phyloP scores from a whole-genome alignment of 2,329 filamentous ascomycete species.

The Penicillium decumbens region DNA sequence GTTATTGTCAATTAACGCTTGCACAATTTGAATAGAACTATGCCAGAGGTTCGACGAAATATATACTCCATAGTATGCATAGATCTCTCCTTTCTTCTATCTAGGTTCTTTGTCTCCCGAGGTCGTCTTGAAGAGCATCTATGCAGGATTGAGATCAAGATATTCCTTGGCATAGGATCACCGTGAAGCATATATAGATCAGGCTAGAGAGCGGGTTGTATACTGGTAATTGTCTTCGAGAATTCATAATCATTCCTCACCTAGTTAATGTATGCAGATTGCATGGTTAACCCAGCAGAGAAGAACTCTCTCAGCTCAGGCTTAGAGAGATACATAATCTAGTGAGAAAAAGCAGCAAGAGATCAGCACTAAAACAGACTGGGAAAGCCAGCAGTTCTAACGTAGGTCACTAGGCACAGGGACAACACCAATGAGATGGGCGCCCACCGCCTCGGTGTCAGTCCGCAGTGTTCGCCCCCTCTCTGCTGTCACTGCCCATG shows the following conservation, averaged over 20 bases:
- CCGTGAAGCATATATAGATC: too few relatives aligned
- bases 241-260: too few relatives aligned
- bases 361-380: not conserved
- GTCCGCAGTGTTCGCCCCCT: conserved; percentile 7
- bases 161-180: too few relatives aligned
- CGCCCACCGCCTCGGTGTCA: conserved; percentile 2
- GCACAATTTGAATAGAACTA: not conserved
- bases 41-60: not conserved
- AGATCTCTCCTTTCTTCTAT: not conserved
- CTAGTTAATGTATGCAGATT: too few relatives aligned
- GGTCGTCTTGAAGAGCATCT: not conserved
- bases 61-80: not conserved
- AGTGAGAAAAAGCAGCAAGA: not conserved
- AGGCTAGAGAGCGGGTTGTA: too few relatives aligned
- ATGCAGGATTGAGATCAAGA: not conserved
- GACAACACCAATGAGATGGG: conserved; percentile 8
- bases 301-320: not conserved
- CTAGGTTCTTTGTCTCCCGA: not conserved
- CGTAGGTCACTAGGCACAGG: not conserved
- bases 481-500: conserved; percentile 7
- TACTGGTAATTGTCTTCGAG: too few relatives aligned
- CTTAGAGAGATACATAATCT: not conserved
- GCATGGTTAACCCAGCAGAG: not conserved
- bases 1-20: not conserved
- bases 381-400: not conserved